Evolutionary conservation across 192 early-diverging fungal species (phyloP).

Genomic region (Spizellomyces punctatus): DNA sequence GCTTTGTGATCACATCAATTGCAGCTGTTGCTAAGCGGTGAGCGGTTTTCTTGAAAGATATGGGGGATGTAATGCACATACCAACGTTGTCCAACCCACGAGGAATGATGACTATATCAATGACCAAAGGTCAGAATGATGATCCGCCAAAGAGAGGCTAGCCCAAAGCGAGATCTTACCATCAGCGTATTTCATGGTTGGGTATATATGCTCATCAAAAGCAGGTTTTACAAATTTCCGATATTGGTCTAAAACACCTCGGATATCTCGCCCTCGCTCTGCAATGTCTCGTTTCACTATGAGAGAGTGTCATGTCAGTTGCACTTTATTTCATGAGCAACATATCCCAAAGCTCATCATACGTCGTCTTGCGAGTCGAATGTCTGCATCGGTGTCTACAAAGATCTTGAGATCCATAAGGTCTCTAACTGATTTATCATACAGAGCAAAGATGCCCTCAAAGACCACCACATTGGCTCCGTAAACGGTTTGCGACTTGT

Average conservation of each 20-base stretch:
- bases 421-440: constrained; percentile 76
- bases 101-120: constrained; percentile 70
- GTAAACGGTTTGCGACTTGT: constrained; percentile 75
- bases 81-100: constrained; percentile 83
- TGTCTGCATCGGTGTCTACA: constrained; percentile 94
- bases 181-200: constrained; percentile 93
- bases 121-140: not conserved
- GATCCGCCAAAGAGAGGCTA: not conserved
- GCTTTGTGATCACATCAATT: constrained; percentile 89
- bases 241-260: constrained; percentile 90
- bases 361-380: constrained; percentile 85
- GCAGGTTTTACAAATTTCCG: constrained; percentile 91
- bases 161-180: constrained; percentile 36
- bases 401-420: constrained; percentile 84
- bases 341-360: constrained; percentile 24
- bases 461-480: constrained; percentile 96
- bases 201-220: constrained; percentile 88
- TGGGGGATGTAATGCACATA: not conserved
- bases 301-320: not conserved
- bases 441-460: constrained; percentile 97
- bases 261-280: constrained; percentile 83
- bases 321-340: too few relatives aligned
- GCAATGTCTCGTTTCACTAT: constrained; percentile 87
- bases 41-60: not conserved
- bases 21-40: constrained; percentile 55